These are phyloP conservation scores for Aspergillus puulaauensis DNA, from an alignment of 2,329 filamentous ascomycete genomes.

Conservation along the genomic window DNA sequence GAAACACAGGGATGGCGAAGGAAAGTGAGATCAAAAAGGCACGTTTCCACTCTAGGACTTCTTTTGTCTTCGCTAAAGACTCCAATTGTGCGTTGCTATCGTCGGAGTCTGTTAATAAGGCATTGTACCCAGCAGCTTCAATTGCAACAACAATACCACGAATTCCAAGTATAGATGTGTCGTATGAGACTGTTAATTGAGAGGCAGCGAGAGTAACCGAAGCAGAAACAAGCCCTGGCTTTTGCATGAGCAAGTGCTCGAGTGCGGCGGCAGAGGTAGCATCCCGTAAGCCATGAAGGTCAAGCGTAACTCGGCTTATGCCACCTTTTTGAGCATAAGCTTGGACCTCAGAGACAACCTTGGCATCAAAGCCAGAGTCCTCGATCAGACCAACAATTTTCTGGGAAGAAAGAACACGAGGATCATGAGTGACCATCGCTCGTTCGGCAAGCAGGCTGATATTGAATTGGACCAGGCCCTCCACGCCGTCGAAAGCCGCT, in stretches of 20 bases:
- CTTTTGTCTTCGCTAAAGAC: constrained; percentile 91
- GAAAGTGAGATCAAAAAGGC: constrained; percentile 75
- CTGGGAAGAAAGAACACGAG: constrained; percentile 66
- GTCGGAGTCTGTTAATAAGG: constrained; percentile 83
- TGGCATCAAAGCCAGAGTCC: constrained; percentile 84
- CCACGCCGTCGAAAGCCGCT: constrained; percentile 71
- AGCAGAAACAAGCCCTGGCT: constrained; percentile 72
- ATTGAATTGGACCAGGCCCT: constrained; percentile 84
- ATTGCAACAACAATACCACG: constrained; percentile 78
- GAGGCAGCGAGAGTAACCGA: constrained; percentile 72
- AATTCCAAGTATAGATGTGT: constrained; percentile 71
- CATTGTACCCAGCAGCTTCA: constrained; percentile 82
- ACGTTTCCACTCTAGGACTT: constrained; percentile 88
- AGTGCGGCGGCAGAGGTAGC: constrained; percentile 69
- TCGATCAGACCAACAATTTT: constrained; percentile 82
- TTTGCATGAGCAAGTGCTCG: constrained; percentile 64
- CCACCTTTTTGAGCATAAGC: constrained; percentile 51
- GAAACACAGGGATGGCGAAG: constrained; percentile 87
- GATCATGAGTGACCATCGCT: constrained; percentile 82
- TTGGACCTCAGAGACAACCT: constrained; percentile 70
- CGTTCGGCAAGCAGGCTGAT: constrained; percentile 92
- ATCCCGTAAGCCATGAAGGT: constrained; percentile 76
- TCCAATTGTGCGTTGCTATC: constrained; percentile 97
- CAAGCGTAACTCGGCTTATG: constrained; percentile 70
- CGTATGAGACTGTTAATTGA: constrained; percentile 71